phyloP scores from a whole-genome alignment of 2,329 filamentous ascomycete genomes.

The Coniochaeta sp. region DNA sequence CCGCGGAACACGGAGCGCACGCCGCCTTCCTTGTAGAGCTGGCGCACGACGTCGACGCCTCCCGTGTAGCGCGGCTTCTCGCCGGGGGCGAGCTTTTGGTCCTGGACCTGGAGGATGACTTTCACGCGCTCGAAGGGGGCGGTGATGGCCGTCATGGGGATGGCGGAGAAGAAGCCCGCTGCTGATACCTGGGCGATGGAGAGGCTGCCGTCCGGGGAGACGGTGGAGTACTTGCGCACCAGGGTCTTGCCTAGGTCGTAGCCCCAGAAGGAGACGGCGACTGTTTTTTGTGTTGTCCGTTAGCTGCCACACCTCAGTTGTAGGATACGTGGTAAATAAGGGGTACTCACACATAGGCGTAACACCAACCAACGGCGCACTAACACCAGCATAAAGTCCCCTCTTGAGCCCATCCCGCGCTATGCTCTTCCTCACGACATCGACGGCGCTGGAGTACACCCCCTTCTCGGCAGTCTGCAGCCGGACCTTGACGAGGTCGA shows the following conservation, averaged over 20 bases:
- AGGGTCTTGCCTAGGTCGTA: slow-evolving; percentile 94
- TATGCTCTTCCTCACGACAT: slow-evolving; percentile 84
- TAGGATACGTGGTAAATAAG: too few species aligned
- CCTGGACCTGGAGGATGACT: slow-evolving; percentile 95
- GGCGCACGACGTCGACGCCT: slow-evolving; percentile 82
- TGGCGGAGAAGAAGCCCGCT: slow-evolving; percentile 94
- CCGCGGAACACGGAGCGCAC: slow-evolving; percentile 89
- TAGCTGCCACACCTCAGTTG: not conserved
- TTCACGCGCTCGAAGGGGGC: slow-evolving; percentile 98
- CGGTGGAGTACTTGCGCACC: slow-evolving; percentile 61
- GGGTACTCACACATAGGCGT: slow-evolving; percentile 99
- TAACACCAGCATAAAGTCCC: slow-evolving; percentile 94
- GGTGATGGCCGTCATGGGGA: slow-evolving; percentile 97
- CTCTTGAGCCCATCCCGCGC: slow-evolving; percentile 74
- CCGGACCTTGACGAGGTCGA: slow-evolving; percentile 95
- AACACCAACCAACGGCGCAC: slow-evolving; percentile 87
- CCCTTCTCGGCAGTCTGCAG: slow-evolving; percentile 93
- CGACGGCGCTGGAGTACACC: slow-evolving; percentile 82
- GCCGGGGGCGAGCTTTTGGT: slow-evolving; percentile 74
- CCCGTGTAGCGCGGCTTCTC: slow-evolving; percentile 90
- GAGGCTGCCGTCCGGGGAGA: slow-evolving; percentile 62
- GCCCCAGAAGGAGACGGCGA: slow-evolving; percentile 71
- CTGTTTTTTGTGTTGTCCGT: slow-evolving; percentile 25
- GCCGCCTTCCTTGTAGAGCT: slow-evolving; percentile 88
- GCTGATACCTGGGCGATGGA: slow-evolving; percentile 82